A percentile compares a stretch with the other conserved stretches of the same genome.
Conservation (phyloP, 2,329 filamentous ascomycete species). For the Fusarium burgessii region DNA sequence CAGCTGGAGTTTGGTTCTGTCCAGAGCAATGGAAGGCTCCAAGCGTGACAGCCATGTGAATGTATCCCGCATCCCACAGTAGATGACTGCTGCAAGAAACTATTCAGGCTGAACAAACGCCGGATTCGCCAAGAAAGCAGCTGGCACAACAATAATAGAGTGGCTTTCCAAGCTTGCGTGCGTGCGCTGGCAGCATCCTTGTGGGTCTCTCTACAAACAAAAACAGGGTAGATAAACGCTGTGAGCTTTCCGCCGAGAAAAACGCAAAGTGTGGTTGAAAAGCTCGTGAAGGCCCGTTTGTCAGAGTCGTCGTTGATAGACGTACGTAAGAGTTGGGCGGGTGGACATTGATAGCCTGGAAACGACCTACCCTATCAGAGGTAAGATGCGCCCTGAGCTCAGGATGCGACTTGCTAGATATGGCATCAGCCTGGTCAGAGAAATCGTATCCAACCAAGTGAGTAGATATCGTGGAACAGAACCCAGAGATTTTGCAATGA, state of each 20-base stretch:
- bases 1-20: conserved; percentile 23
- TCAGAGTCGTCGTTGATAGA: conserved; percentile 4
- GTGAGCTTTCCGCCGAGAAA: conserved; percentile 1
- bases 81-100: background rate
- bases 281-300: conserved; percentile 29
- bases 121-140: conserved; percentile 17
- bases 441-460: conserved; percentile 20
- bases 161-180: conserved; percentile 24
- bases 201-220: conserved; percentile 22
- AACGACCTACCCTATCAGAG: conserved; percentile 32
- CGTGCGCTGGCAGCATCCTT: conserved; percentile 4
- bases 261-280: conserved; percentile 17
- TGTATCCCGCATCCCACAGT: conserved; percentile 4
- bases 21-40: background rate
- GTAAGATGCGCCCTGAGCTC: conserved; percentile 21
- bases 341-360: conserved; percentile 27
- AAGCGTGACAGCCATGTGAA: conserved; percentile 1
- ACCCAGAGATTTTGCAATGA: background rate
- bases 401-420: conserved; percentile 26
- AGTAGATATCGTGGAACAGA: background rate
- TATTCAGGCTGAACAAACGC: conserved; percentile 16
- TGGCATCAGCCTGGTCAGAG: conserved; percentile 28
- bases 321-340: conserved; percentile 25
- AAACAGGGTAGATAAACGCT: conserved; percentile 8
- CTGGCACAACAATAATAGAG: conserved; percentile 1